A percentile compares a stretch with the other conserved stretches of the same genome.
These are phyloP conservation scores for Knufia petricola DNA, from an alignment of 2,329 filamentous ascomycete genomes.

Conservation along the genomic window DNA sequence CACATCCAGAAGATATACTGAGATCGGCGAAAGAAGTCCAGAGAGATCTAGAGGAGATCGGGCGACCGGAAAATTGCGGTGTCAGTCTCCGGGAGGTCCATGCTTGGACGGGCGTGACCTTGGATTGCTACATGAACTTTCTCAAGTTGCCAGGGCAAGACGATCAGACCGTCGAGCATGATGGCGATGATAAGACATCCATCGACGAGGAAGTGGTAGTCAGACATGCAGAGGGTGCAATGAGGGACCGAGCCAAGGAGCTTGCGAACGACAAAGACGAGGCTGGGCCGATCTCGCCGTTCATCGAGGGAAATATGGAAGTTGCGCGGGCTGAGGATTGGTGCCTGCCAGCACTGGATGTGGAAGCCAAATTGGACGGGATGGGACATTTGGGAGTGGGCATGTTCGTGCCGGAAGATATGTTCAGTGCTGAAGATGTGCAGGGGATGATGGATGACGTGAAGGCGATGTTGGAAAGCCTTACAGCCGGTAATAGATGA, in stretches of 20 bases:
- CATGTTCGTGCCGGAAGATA: constrained; percentile 39
- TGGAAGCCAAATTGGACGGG: constrained; percentile 44
- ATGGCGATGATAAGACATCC: constrained; percentile 9
- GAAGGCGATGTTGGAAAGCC: constrained; percentile 6
- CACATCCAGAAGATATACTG: constrained; percentile 30
- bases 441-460: constrained; percentile 28
- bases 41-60: constrained; percentile 55
- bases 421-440: constrained; percentile 32
- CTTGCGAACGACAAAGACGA: not conserved
- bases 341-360: constrained; percentile 41
- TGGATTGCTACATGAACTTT: constrained; percentile 77
- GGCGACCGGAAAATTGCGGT: constrained; percentile 43
- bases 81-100: constrained; percentile 62
- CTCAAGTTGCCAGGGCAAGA: constrained; percentile 43
- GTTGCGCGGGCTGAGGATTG: constrained; percentile 5
- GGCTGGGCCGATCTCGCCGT: constrained; percentile 11
- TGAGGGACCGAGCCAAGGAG: not conserved
- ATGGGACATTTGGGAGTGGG: constrained; percentile 42
- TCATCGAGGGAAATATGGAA: constrained; percentile 6
- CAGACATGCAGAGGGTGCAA: not conserved
- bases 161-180: constrained; percentile 18
- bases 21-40: constrained; percentile 55
- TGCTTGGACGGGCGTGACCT: constrained; percentile 60
- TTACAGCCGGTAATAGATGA: too few species aligned
- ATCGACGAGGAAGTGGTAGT: not conserved